Conservation (phyloP, 1,284 basidiomycete species). For the Porodaedalea pini region DNA sequence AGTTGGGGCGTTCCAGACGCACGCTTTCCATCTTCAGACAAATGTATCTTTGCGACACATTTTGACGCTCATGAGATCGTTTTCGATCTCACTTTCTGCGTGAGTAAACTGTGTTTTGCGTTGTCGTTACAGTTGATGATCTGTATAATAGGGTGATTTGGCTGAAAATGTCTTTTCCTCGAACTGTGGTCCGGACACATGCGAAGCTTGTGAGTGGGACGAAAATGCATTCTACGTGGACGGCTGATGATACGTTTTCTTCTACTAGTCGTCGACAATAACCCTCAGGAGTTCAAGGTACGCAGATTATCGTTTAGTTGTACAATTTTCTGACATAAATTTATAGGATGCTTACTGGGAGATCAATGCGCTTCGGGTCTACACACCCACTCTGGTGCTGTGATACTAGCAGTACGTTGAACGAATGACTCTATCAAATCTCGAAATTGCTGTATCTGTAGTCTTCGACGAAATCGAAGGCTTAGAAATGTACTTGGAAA, state of each 20-base stretch:
- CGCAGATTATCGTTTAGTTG: not conserved
- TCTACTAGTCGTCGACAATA: slow-evolving; percentile 29
- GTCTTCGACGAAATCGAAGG: not conserved
- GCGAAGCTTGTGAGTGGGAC: slow-evolving; percentile 22
- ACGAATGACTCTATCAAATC: too few species aligned
- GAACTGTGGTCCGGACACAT: slow-evolving; percentile 21
- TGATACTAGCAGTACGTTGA: not conserved
- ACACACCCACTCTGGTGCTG: slow-evolving; percentile 26
- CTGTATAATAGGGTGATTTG: slow-evolving; percentile 26
- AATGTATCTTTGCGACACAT: slow-evolving; percentile 23
- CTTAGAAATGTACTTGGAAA: too few species aligned
- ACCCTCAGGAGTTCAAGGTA: slow-evolving; percentile 32
- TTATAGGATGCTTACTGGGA: slow-evolving; percentile 36
- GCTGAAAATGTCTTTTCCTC: slow-evolving; percentile 22
- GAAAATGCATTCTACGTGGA: not conserved
- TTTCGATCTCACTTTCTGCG: slow-evolving; percentile 24
- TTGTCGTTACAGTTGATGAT: too few species aligned
- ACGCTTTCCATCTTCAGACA: slow-evolving; percentile 28
- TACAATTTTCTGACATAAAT: too few species aligned
- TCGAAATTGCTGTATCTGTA: too few species aligned
- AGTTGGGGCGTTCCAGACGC: slow-evolving; percentile 29
- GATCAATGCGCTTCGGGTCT: slow-evolving; percentile 37
- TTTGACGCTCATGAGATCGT: slow-evolving; percentile 28
- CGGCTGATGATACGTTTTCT: not conserved
- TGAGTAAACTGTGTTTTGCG: slow-evolving; percentile 4